Conservation (phyloP, 176 grass and related monocot species). For the Canna indica region DNA sequence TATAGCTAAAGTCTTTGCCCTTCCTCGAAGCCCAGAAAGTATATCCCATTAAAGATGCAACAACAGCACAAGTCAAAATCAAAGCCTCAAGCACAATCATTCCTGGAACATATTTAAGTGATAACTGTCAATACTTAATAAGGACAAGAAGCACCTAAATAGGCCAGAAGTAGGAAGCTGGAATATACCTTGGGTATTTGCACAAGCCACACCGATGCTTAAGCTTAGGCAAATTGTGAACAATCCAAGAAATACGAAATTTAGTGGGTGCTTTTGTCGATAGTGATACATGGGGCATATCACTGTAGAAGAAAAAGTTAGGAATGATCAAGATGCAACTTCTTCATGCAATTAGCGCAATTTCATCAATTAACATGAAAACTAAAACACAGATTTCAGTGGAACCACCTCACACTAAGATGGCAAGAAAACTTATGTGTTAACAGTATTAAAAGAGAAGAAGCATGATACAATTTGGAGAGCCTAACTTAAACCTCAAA, state of each 20-base stretch:
- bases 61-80: constrained; percentile 78
- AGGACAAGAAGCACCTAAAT: neutral
- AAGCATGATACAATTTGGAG: neutral
- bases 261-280: constrained; percentile 88
- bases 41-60: constrained; percentile 81
- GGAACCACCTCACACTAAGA: neutral
- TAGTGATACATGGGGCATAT: constrained; percentile 83
- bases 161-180: neutral
- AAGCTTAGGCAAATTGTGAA: constrained; percentile 95
- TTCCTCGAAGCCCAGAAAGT: constrained; percentile 97
- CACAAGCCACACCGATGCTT: constrained; percentile 88
- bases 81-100: constrained; percentile 94
- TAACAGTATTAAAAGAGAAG: neutral
- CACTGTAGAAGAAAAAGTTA: constrained; percentile 37
- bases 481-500: neutral
- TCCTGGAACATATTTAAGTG: constrained; percentile 39
- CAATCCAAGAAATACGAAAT: constrained; percentile 72
- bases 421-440: neutral
- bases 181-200: constrained; percentile 75
- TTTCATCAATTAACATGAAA: neutral
- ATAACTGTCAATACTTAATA: constrained; percentile 17
- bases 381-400: neutral
- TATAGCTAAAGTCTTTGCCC: constrained; percentile 89
- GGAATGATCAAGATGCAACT: neutral
- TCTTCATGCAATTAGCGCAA: neutral